Base-by-base conservation (phyloP, 2,329 filamentous ascomycete genomes). In the Claviceps africana region DNA sequence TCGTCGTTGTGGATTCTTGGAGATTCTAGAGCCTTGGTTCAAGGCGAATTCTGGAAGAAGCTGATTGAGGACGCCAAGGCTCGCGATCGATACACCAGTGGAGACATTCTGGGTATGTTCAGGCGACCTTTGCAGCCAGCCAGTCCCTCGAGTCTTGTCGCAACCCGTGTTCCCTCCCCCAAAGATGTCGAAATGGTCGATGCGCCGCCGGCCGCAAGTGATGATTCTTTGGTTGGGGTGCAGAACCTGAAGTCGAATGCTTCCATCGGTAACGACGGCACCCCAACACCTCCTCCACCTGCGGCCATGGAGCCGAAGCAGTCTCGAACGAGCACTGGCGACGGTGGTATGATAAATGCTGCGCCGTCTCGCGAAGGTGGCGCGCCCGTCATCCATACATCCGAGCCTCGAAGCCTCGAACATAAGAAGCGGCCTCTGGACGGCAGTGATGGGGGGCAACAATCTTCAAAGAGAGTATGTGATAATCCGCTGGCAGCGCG, bases 1-100 rank as follows among this genome's bases (percentile, higher is more conserved):
- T 95, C 88, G 10, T 96, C 91, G 35, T 77, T 98, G 10, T 98
- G 91, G 87, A 91, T 98, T 53, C 77, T 98, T 28, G 93, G 93
- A 58, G 94, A 97, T 67, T 93, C 93, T 0, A 78, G 85, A 53
- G 88, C 90, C 35, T 76, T 98, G 50, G 74, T 85, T 25, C 86
- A 94, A 63, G 93, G 93, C 55, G 81, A 93, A 62, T 96, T 88
- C 68, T 98, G 94, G 93, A 82, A 78, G 56, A 84, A 83, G 57
- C 76, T 98, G 44, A 88, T 98, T 51, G 78, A 85, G 35, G 86
- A 98, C 68, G 86, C 93, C 6, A 82, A 82, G 60, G 66, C 70
- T 21, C 80, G 93, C 62, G 78, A 86, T 56, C 73, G 83, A 10
- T 95, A 93, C 65, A 95, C 87, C 0, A 76, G 79, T 43, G 90